These are phyloP conservation scores for Colletotrichum sp. DNA, from an alignment of 2,329 filamentous ascomycete species.

Conservation along the genomic window DNA sequence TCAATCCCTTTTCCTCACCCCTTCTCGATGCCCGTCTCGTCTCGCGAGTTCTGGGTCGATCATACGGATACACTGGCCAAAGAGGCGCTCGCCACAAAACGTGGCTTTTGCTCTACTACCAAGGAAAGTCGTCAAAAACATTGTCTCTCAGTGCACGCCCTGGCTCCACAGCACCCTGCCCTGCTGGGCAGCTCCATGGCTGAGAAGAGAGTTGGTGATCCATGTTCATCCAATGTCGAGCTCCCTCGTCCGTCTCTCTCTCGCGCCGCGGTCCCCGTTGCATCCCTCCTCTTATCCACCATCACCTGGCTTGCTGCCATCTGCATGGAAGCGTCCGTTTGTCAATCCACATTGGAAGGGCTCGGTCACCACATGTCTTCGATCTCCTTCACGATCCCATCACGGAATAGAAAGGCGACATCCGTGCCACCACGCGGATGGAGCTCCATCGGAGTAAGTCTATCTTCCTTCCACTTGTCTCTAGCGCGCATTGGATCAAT, in stretches of 20 bases:
- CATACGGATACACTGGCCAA: not conserved
- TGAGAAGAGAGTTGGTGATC: not conserved
- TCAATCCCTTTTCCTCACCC: not conserved
- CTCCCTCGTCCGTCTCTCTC: not conserved
- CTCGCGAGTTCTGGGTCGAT: not conserved
- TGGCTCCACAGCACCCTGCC: not conserved
- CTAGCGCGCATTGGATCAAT: not conserved
- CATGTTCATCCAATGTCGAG: slow-evolving; percentile 12
- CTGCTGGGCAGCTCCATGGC: not conserved
- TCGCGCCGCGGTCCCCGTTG: not conserved
- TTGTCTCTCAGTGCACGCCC: slow-evolving; percentile 5
- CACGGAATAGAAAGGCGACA: not conserved
- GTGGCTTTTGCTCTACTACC: not conserved
- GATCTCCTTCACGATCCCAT: not conserved
- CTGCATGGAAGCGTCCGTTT: slow-evolving; percentile 6
- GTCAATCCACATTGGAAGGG: not conserved
- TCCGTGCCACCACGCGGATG: not conserved
- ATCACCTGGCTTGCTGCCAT: not conserved
- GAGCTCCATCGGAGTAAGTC: not conserved
- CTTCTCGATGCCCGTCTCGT: not conserved
- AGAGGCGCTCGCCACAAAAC: slow-evolving; percentile 14
- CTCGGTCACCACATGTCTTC: not conserved
- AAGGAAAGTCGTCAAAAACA: not conserved
- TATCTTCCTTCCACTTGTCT: not conserved
- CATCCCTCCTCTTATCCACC: not conserved